Evolutionary conservation across 1,284 basidiomycete species (phyloP), one percentile per base, ranked within the genome.

Genomic region (Wallemia mellicola): DNA sequence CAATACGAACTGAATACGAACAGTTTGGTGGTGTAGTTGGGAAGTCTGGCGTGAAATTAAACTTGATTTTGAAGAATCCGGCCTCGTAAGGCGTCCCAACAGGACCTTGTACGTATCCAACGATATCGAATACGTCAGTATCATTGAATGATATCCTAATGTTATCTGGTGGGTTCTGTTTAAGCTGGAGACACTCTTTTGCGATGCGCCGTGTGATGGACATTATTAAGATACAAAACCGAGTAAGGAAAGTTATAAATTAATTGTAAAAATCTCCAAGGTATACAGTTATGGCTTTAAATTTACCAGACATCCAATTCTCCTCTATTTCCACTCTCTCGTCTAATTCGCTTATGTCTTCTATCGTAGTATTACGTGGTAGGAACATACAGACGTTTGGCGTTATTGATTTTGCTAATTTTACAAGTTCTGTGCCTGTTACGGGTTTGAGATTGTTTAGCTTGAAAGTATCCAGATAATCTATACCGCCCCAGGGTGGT

Each of bases 1-100:
- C n/a, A 27, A 17, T 17, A 60, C 27, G 26, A 54, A 55, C 54
- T 25, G 28, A 60, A 54, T 54, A 38, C 60, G 63, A 63, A 88
- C 88, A 92, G 74, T 87, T 91, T 2, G 88, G 88, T 60, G 88
- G 88, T 38, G 81, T 78, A 57, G 83, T 80, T 54, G 88, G 88
- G 67, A 88, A 94, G 69, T 92, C 86, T 63, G 85, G 79, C 15
- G 69, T 71, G 61, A 92, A 92, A 64, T 77, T 77, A 72, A 94
- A 92, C 66, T 79, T 79, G 61, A 94, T 79, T 64, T 74, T 78
- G 71, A 91, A 92, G 74, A 86, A 91, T 19, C 88, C 88, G 54
- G 84, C 86, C 60, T 83, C 78, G 69, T 92, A 95, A 0, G 89
- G 89, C 30, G 89, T 94, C 27, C 83, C 83, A 67, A 83, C 84